Base-by-base conservation (phyloP, 768 basidiomycete species). In the Pholiota conissans region DNA sequence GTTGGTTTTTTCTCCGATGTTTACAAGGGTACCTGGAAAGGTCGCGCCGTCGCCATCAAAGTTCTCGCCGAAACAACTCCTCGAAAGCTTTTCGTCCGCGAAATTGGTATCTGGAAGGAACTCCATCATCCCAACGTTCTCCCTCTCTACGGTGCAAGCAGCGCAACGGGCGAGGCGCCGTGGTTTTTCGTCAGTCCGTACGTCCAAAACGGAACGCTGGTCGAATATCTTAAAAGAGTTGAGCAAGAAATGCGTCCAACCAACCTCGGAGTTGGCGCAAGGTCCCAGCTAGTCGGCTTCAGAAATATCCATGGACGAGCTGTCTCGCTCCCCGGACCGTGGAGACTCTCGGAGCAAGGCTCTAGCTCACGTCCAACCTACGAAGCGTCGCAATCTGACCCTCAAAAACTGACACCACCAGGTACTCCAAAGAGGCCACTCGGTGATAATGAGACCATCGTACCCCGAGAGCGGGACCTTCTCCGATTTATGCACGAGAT, bases 171-270 rank as follows among this genome's bases (percentile, higher is more conserved):
- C 13, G 84, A 87, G 39, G 83, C 84, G 11, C 90, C 89, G 11
- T 92, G 85, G 84, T 91, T 89, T 73, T 81, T 90, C 50, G 90
- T 95, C 48, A 86, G 85, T 63, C 87, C 89, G 34, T 91, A 89
- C 68, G 78, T 83, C 71, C 72, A 80, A 60, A 76, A 87, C 35
- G 89, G 90, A 22, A 85, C 80, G 61, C 72, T 93, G 34, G 79
- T 82, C 16, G 75, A 76, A 56, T 89, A 79, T 64, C 71, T 93
- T 62, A 80, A 79, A 65, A 61, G 66, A 56, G 69, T 77, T 8
- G 69, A 61, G 51, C 64, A 55, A n/a, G 66, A 70, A 24, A 29
- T 60, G 11, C 62, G 50, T 10, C 63, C 66, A 13, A 49, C 58
- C 16, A 63, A 62, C 13, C 61, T 65, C n/a, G 67, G 67, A 14